Conservation (phyloP, 1,139 yeast genomes). For the Scheffersomyces segobiensis region DNA sequence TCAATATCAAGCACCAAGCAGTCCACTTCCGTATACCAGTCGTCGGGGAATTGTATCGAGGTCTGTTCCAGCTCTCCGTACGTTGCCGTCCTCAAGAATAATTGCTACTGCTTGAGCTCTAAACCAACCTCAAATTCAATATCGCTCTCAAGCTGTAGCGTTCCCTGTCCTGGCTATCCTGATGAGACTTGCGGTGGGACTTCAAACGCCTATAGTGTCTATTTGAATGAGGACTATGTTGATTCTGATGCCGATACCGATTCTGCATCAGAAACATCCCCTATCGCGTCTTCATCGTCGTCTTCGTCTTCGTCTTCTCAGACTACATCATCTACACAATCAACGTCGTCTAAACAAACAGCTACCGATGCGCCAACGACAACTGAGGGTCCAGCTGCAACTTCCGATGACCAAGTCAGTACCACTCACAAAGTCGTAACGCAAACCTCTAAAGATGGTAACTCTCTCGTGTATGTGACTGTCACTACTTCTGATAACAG, state of each 20-base stretch:
- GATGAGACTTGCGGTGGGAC: slow-evolving; percentile 59
- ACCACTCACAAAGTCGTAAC: slow-evolving; percentile 15
- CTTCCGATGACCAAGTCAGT: neutral
- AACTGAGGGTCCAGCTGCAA: slow-evolving; percentile 1
- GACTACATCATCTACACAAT: slow-evolving; percentile 19
- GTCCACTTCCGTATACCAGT: slow-evolving; percentile 48
- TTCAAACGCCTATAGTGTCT: slow-evolving; percentile 35
- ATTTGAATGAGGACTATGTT: slow-evolving; percentile 16
- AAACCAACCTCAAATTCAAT: slow-evolving; percentile 43
- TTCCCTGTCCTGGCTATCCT: slow-evolving; percentile 53
- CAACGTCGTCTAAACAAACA: slow-evolving; percentile 15
- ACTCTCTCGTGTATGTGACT: slow-evolving; percentile 18
- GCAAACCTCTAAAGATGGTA: slow-evolving; percentile 14
- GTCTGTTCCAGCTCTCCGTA: slow-evolving; percentile 52
- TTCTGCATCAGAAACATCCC: slow-evolving; percentile 4
- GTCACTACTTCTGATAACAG: slow-evolving; percentile 14
- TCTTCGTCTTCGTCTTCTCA: slow-evolving; percentile 10
- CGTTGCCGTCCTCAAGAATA: slow-evolving; percentile 53
- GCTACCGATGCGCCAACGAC: slow-evolving; percentile 8
- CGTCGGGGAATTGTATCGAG: slow-evolving; percentile 48
- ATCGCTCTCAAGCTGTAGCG: slow-evolving; percentile 37
- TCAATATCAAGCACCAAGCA: slow-evolving; percentile 25
- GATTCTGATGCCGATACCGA: slow-evolving; percentile 17
- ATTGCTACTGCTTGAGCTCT: slow-evolving; percentile 65
- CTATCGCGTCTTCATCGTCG: slow-evolving; percentile 3